A percentile compares a stretch with the other conserved stretches of the same genome.
These are phyloP conservation scores for Aristolochia contorta DNA, from an alignment of 164 flowering plant species.

Conservation along the genomic window DNA sequence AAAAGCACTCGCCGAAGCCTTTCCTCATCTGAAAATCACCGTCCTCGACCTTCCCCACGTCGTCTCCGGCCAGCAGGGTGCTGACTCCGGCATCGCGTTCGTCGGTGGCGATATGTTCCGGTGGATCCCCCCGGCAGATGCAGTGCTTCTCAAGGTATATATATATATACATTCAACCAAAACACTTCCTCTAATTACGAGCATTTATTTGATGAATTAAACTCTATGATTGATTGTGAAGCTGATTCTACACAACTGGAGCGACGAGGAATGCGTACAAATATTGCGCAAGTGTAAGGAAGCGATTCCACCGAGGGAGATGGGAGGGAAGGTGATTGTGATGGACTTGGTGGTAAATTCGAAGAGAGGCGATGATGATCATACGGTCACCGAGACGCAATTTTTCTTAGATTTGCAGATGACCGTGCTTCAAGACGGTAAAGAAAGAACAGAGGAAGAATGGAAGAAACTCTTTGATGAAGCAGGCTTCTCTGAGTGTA, in stretches of 20 bases:
- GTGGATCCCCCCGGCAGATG: conserved; percentile 1
- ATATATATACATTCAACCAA: too few relatives aligned
- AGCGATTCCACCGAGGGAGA: conserved; percentile 23
- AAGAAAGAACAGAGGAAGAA: conserved; percentile 29
- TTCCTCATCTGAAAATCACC: conserved; percentile 1
- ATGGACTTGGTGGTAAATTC: conserved; percentile 28
- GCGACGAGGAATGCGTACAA: conserved; percentile 32
- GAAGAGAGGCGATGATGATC: conserved; percentile 4
- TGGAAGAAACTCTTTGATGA: conserved; percentile 32
- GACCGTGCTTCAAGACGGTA: conserved; percentile 22
- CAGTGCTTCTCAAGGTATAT: conserved; percentile 6
- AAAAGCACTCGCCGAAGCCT: background rate
- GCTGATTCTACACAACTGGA: conserved; percentile 25
- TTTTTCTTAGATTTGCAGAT: conserved; percentile 26
- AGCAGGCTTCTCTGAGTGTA: conserved; percentile 33
- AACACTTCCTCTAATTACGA: too few relatives aligned
- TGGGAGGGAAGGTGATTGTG: conserved; percentile 41
- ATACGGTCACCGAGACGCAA: conserved; percentile 17
- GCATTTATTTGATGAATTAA: too few relatives aligned
- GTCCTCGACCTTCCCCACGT: conserved; percentile 4
- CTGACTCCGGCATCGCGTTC: background rate
- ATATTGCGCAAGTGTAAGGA: conserved; percentile 29
- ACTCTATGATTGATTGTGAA: too few relatives aligned
- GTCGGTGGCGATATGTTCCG: conserved; percentile 5
- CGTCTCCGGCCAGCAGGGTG: background rate